Evolutionary conservation across 257 asterid species (phyloP).

Genomic region (Scutellaria minor): DNA sequence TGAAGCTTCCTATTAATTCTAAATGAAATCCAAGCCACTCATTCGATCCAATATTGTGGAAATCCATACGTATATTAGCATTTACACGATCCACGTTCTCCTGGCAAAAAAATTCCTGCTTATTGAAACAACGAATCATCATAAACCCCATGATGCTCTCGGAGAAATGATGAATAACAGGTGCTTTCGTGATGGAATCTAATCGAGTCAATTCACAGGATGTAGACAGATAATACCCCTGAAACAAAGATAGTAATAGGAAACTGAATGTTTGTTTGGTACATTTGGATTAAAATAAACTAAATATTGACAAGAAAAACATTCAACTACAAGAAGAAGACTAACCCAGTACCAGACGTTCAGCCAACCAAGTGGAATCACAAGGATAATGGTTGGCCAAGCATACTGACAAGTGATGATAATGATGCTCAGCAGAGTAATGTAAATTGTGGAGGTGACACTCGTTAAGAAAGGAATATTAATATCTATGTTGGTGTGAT

Average conservation of each 20-base stretch:
- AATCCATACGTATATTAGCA: constrained; percentile 84
- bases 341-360: constrained; percentile 90
- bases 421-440: constrained; percentile 68
- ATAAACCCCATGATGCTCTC: constrained; percentile 94
- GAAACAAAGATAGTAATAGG: constrained; percentile 16
- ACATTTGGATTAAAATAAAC: too few relatives aligned
- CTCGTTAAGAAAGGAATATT: constrained; percentile 73
- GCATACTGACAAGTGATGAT: constrained; percentile 91
- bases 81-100: constrained; percentile 82
- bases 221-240: constrained; percentile 89
- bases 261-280: too few relatives aligned
- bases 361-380: constrained; percentile 92
- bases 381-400: constrained; percentile 82
- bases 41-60: constrained; percentile 88
- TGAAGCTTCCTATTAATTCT: constrained; percentile 79
- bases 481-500: constrained; percentile 87
- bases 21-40: constrained; percentile 96
- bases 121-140: constrained; percentile 87
- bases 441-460: constrained; percentile 54
- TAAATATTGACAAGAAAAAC: neutral
- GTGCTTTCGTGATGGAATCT: constrained; percentile 96
- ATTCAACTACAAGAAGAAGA: constrained; percentile 4
- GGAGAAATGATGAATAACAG: constrained; percentile 92
- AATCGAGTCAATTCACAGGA: constrained; percentile 94
- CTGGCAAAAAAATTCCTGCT: constrained; percentile 67